phyloP scores from a whole-genome alignment of 2,329 filamentous ascomycete genomes.

The Calonectria naviculata region DNA sequence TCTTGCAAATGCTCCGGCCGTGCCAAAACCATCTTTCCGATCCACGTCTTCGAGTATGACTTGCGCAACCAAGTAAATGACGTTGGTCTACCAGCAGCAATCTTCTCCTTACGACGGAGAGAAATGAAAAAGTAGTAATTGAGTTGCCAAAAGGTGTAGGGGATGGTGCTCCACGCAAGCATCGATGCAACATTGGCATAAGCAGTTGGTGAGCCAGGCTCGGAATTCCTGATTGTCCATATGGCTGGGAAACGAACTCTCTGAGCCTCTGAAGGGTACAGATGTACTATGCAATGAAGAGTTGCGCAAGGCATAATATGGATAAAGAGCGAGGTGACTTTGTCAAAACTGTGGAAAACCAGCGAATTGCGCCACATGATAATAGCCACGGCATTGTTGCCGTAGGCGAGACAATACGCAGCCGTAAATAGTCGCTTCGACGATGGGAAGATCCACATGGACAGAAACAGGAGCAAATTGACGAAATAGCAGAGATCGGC shows the following conservation, averaged over 20 bases:
- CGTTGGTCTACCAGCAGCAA: constrained; percentile 92
- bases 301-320: constrained; percentile 99
- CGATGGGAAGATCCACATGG: constrained; percentile 89
- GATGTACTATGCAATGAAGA: constrained; percentile 90
- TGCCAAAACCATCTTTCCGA: constrained; percentile 85
- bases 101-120: constrained; percentile 93
- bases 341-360: constrained; percentile 98
- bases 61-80: constrained; percentile 97
- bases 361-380: constrained; percentile 99
- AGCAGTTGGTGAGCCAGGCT: constrained; percentile 79
- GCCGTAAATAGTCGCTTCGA: constrained; percentile 94
- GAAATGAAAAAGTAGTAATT: constrained; percentile 96
- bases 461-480: constrained; percentile 85
- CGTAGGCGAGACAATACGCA: constrained; percentile 91
- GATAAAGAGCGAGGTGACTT: constrained; percentile 98
- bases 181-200: constrained; percentile 84
- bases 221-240: constrained; percentile 78
- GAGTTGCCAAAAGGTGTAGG: constrained; percentile 94
- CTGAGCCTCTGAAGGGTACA: constrained; percentile 75
- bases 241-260: constrained; percentile 83
- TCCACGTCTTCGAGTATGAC: constrained; percentile 89
- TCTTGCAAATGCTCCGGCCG: constrained; percentile 84
- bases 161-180: constrained; percentile 93
- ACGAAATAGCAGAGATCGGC: constrained; percentile 99
- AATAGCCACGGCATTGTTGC: constrained; percentile 97